A percentile compares a stretch with the other conserved stretches of the same genome.
phyloP scores from a whole-genome alignment of 768 basidiomycete genomes.

The Russula sp. region DNA sequence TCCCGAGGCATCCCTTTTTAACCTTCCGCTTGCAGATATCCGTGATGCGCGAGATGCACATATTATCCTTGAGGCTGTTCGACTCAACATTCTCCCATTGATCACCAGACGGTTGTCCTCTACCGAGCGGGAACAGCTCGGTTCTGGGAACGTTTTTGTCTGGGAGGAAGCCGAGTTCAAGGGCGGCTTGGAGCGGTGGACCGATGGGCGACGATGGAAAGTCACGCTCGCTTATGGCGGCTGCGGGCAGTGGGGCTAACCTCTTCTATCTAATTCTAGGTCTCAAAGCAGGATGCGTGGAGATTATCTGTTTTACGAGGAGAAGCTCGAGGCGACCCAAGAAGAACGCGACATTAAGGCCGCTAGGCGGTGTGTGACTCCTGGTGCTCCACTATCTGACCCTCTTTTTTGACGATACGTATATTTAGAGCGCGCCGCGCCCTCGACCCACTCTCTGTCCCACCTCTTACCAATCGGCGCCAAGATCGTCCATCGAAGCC shows the following conservation, averaged over 20 bases:
- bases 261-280: slow-evolving; percentile 42
- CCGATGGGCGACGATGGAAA: slow-evolving; percentile 76
- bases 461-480: slow-evolving; percentile 61
- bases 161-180: slow-evolving; percentile 83
- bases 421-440: slow-evolving; percentile 51
- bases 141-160: slow-evolving; percentile 75
- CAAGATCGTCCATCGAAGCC: slow-evolving; percentile 77
- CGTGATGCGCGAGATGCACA: slow-evolving; percentile 81
- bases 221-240: slow-evolving; percentile 17
- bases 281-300: slow-evolving; percentile 83
- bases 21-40: slow-evolving; percentile 48
- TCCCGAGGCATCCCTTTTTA: background rate
- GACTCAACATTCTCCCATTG: slow-evolving; percentile 64
- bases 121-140: slow-evolving; percentile 64
- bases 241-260: slow-evolving; percentile 3
- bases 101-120: slow-evolving; percentile 68
- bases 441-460: slow-evolving; percentile 56
- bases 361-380: slow-evolving; percentile 56
- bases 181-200: slow-evolving; percentile 64
- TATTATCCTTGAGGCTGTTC: slow-evolving; percentile 71
- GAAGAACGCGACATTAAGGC: slow-evolving; percentile 79
- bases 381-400: background rate
- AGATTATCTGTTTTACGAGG: slow-evolving; percentile 81
- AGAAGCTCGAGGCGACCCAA: slow-evolving; percentile 76
- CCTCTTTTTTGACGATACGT: slow-evolving; percentile 1